These are phyloP conservation scores for Aspergillus tamarii DNA, from an alignment of 2,329 filamentous ascomycete species.

Conservation along the genomic window DNA sequence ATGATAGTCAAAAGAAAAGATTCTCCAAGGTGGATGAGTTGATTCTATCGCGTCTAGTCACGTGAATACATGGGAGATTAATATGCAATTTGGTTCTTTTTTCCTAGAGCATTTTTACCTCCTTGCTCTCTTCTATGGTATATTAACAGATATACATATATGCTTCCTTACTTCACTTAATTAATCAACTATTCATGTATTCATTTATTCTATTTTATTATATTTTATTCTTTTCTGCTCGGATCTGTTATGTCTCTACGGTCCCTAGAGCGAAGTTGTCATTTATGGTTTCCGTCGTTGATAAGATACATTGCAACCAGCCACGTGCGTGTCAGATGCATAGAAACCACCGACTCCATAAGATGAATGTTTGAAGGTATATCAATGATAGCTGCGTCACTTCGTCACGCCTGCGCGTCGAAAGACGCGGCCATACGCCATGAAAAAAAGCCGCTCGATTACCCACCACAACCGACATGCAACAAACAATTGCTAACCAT, in stretches of 20 bases:
- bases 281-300: neutral
- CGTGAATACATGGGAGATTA: neutral
- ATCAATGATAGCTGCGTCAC: conserved; percentile 17
- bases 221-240: neutral
- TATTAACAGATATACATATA: neutral
- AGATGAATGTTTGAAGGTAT: conserved; percentile 14
- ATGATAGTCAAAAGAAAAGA: neutral
- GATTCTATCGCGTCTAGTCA: neutral
- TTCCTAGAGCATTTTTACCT: neutral
- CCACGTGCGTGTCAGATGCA: neutral
- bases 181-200: too few relatives aligned
- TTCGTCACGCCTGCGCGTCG: conserved; percentile 30
- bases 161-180: neutral
- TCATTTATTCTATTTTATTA: too few relatives aligned
- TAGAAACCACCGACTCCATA: neutral
- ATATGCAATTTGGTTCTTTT: neutral
- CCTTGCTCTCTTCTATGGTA: neutral
- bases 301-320: neutral
- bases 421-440: conserved; percentile 27
- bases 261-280: neutral
- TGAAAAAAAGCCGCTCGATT: conserved; percentile 1
- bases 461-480: conserved; percentile 2
- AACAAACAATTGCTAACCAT: conserved; percentile 2
- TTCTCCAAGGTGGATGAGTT: neutral
- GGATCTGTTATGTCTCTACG: neutral